A percentile compares a stretch with the other conserved stretches of the same genome.
Evolutionary conservation across 768 basidiomycete genomes (phyloP).

Genomic region (Paxillus involutus): DNA sequence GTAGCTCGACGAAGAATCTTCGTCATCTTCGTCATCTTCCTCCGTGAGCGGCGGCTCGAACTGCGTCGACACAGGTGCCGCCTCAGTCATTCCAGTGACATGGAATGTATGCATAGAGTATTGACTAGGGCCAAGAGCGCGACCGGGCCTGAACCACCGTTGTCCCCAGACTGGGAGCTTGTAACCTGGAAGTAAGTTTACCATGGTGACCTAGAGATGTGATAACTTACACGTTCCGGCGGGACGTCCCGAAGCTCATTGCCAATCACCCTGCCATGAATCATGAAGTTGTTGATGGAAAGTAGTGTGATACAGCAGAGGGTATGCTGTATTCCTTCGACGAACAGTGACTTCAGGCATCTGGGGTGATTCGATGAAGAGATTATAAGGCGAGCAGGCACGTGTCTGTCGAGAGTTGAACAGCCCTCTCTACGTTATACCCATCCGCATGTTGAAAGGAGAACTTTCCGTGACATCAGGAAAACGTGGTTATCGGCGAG

Average conservation of each 20-base stretch:
- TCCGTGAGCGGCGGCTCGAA: conserved; percentile 16
- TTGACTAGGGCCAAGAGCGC: conserved; percentile 25
- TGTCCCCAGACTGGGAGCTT: conserved; percentile 35
- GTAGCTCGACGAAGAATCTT: conserved; percentile 12
- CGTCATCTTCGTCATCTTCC: conserved; percentile 17
- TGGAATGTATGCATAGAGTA: conserved; percentile 22
- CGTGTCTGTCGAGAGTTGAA: conserved; percentile 15
- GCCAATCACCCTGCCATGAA: conserved; percentile 30
- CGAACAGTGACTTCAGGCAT: conserved; percentile 18
- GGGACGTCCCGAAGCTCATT: conserved; percentile 30
- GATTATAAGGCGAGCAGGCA: conserved; percentile 23
- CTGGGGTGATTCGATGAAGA: conserved; percentile 2
- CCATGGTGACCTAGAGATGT: background rate
- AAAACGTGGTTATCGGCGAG: conserved; percentile 26
- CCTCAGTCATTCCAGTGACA: conserved; percentile 20
- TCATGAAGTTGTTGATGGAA: conserved; percentile 17
- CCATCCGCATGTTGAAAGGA: conserved; percentile 10
- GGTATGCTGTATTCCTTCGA: conserved; percentile 14
- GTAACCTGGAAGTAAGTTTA: background rate
- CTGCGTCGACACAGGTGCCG: conserved; percentile 15
- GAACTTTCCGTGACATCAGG: conserved; percentile 17
- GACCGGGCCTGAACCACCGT: conserved; percentile 25
- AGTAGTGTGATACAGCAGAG: conserved; percentile 12
- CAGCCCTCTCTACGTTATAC: conserved; percentile 26
- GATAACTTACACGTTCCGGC: conserved; percentile 25